Conservation (phyloP, 2,329 filamentous ascomycete species). For the Phialophora expanda region DNA sequence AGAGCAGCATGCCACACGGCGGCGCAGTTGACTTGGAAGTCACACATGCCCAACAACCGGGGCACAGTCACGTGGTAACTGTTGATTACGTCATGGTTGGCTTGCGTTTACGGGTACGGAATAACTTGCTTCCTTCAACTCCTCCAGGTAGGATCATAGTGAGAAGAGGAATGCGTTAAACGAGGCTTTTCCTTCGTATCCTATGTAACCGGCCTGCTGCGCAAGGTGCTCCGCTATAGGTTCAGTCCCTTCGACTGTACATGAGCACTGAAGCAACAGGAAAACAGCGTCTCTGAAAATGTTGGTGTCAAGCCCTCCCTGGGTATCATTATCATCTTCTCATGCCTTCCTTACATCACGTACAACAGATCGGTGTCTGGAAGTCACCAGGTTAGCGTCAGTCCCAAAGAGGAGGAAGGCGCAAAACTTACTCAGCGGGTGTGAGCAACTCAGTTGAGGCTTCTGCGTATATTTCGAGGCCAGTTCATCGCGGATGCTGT, state of each 20-base stretch:
- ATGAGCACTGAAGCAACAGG: not conserved
- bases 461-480: slow-evolving; percentile 88
- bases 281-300: slow-evolving; percentile 3
- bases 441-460: slow-evolving; percentile 93
- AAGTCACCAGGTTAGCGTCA: slow-evolving; percentile 36
- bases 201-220: not conserved
- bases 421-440: slow-evolving; percentile 79
- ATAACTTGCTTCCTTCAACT: too few relatives aligned
- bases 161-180: not conserved
- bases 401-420: slow-evolving; percentile 35
- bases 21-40: not conserved
- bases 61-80: not conserved
- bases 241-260: slow-evolving; percentile 5
- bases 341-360: slow-evolving; percentile 62
- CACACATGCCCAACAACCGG: not conserved
- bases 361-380: slow-evolving; percentile 69
- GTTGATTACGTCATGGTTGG: not conserved
- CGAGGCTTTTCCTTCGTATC: slow-evolving; percentile 2
- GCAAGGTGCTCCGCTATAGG: not conserved
- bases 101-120: too few relatives aligned
- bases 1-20: not conserved
- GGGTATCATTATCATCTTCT: slow-evolving; percentile 21
- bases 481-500: slow-evolving; percentile 91
- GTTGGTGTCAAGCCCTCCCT: not conserved
- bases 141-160: too few relatives aligned